Conservation (phyloP, 176 grass and related monocot species). For the Musa acuminata region DNA sequence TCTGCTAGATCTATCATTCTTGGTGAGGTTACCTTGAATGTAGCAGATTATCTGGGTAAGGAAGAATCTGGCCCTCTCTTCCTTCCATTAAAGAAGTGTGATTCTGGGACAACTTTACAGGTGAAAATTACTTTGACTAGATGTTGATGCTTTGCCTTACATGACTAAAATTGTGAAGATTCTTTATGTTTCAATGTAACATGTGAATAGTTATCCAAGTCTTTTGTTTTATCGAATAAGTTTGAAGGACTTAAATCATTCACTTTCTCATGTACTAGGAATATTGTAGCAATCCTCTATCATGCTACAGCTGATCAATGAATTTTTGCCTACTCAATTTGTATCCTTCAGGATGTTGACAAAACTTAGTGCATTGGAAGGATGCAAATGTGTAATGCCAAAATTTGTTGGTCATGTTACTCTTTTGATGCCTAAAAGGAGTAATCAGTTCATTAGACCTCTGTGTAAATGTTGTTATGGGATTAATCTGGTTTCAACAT, state of each 20-base stretch:
- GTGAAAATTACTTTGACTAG: slow-evolving; percentile 20
- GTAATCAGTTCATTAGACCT: too few species aligned
- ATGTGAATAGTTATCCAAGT: not conserved
- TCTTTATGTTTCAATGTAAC: not conserved
- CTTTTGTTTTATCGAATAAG: slow-evolving; percentile 6
- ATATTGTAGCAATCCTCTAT: not conserved
- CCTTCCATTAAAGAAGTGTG: slow-evolving; percentile 60
- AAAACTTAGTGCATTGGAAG: too few species aligned
- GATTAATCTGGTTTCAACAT: too few species aligned
- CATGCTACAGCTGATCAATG: not conserved
- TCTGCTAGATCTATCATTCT: slow-evolving; percentile 56
- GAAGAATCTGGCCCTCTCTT: slow-evolving; percentile 44
- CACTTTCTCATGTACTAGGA: not conserved
- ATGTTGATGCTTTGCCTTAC: not conserved
- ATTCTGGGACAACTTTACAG: slow-evolving; percentile 64
- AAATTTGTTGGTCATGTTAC: not conserved
- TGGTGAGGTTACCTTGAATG: slow-evolving; percentile 59
- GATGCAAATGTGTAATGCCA: too few species aligned
- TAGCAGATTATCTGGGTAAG: slow-evolving; percentile 57
- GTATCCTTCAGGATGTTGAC: too few species aligned
- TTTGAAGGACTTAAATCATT: not conserved
- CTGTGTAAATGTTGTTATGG: too few species aligned
- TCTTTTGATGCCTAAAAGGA: not conserved
- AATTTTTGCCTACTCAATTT: not conserved
- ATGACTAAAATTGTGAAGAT: not conserved